A percentile compares a stretch with the other conserved stretches of the same genome.
phyloP scores from a whole-genome alignment of 2,329 filamentous ascomycete genomes.

The Elsinoe necatrix region DNA sequence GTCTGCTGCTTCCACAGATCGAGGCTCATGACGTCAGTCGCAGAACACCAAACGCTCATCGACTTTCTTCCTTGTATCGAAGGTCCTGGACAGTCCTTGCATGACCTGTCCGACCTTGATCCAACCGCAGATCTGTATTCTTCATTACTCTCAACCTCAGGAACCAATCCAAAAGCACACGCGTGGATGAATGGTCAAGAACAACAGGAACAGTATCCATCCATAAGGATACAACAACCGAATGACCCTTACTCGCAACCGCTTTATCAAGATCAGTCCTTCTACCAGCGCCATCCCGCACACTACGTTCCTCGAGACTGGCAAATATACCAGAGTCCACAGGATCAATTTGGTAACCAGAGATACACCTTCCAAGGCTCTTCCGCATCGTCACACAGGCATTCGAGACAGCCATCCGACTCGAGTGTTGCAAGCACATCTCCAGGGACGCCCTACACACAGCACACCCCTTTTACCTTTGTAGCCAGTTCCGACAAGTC shows the following conservation, averaged over 20 bases:
- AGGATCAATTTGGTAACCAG: slow-evolving; percentile 3
- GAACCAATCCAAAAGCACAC: neutral
- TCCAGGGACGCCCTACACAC: slow-evolving; percentile 37
- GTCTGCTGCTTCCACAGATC: slow-evolving; percentile 6
- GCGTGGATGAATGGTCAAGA: slow-evolving; percentile 13
- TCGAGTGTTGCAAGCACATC: slow-evolving; percentile 37
- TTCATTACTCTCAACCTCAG: slow-evolving; percentile 3
- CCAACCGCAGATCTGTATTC: slow-evolving; percentile 10
- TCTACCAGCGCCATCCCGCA: neutral
- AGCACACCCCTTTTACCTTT: slow-evolving; percentile 30
- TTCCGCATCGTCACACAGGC: neutral
- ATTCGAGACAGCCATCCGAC: slow-evolving; percentile 24
- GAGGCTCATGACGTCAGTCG: slow-evolving; percentile 7
- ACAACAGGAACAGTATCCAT: slow-evolving; percentile 12
- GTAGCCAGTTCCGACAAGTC: slow-evolving; percentile 39
- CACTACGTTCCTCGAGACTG: slow-evolving; percentile 2
- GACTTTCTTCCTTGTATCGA: slow-evolving; percentile 3
- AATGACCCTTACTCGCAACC: slow-evolving; percentile 8
- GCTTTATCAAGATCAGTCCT: slow-evolving; percentile 2
- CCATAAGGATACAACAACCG: slow-evolving; percentile 12
- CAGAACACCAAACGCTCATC: neutral
- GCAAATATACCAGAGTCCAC: slow-evolving; percentile 12
- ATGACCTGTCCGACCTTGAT: slow-evolving; percentile 6
- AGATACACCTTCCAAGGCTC: neutral
- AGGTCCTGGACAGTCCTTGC: neutral